Percentiles rank a stretch among this genome's conserved stretches.
These are phyloP conservation scores for Fusarium torreyae DNA, from an alignment of 2,329 filamentous ascomycete species.

Conservation along the genomic window DNA sequence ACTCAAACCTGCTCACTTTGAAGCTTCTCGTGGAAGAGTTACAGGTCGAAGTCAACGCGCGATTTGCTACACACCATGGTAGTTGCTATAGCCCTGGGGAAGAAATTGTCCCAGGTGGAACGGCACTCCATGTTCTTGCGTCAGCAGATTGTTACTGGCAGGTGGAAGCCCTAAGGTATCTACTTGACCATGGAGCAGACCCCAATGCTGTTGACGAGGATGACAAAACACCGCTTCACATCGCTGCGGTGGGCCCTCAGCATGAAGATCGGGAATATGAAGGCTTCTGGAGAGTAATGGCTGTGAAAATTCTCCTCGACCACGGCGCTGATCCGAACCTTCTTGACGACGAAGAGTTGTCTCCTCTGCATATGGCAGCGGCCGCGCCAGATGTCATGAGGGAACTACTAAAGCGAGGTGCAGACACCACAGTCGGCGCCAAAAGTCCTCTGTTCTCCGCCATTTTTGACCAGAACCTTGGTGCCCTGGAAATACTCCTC, in stretches of 20 bases:
- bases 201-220: slow-evolving; percentile 7
- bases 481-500: slow-evolving; percentile 27
- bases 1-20: slow-evolving; percentile 33
- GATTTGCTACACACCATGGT: background rate
- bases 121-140: slow-evolving; percentile 40
- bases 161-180: slow-evolving; percentile 29
- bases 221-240: slow-evolving; percentile 36
- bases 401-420: slow-evolving; percentile 30
- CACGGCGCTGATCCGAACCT: slow-evolving; percentile 37
- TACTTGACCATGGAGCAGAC: slow-evolving; percentile 32
- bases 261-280: accelerated
- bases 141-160: slow-evolving; percentile 38
- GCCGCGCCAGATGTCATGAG: slow-evolving; percentile 7
- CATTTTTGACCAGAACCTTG: slow-evolving; percentile 23
- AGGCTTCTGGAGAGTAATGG: slow-evolving; percentile 23
- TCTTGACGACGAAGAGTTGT: slow-evolving; percentile 3
- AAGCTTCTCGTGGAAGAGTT: slow-evolving; percentile 32
- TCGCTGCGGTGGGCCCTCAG: slow-evolving; percentile 10
- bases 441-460: slow-evolving; percentile 33
- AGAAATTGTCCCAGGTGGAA: slow-evolving; percentile 8
- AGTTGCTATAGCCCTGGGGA: background rate
- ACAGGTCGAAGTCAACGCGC: slow-evolving; percentile 33
- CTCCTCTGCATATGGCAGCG: slow-evolving; percentile 31
- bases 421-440: slow-evolving; percentile 1
- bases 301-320: slow-evolving; percentile 31